These are phyloP conservation scores for Globisporangium nunn DNA, from an alignment of 352 stramenopile species.

Conservation along the genomic window DNA sequence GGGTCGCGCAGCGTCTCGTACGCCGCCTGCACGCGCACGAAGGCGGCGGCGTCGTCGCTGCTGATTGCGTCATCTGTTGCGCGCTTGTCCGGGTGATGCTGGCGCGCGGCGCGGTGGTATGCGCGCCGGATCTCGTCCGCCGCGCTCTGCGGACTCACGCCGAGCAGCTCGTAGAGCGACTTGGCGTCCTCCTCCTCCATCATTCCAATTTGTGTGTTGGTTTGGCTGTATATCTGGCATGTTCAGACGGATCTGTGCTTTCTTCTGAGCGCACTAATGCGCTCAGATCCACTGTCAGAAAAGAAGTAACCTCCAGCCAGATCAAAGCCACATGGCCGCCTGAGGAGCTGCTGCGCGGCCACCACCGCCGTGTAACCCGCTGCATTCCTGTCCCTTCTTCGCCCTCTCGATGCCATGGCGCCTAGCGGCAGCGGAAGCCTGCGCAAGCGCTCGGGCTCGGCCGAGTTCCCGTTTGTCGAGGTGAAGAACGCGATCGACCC, in stretches of 20 bases:
- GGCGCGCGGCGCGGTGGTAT: conserved; percentile 56
- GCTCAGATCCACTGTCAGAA: too few species aligned
- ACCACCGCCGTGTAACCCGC: neutral
- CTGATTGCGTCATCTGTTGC: neutral
- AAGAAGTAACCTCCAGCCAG: too few species aligned
- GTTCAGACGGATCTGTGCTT: too few species aligned
- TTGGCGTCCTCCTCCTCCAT: conserved; percentile 6
- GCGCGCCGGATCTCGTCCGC: conserved; percentile 57
- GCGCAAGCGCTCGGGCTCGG: conserved; percentile 32
- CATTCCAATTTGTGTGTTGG: too few species aligned
- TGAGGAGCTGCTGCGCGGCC: too few species aligned
- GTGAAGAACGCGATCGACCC: conserved; percentile 57
- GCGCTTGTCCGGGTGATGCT: conserved; percentile 64
- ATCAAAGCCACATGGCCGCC: too few species aligned
- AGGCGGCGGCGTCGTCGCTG: conserved; percentile 21
- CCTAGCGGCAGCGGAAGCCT: too few species aligned
- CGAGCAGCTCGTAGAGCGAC: conserved; percentile 47
- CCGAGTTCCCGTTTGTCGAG: conserved; percentile 38
- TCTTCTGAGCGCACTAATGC: too few species aligned
- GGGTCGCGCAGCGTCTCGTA: conserved; percentile 60
- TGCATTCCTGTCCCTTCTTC: too few species aligned
- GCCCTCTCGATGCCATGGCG: too few species aligned
- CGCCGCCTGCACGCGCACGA: conserved; percentile 52
- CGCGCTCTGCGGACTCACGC: conserved; percentile 32
- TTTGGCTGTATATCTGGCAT: too few species aligned